A percentile compares a stretch with the other conserved stretches of the same genome.
Evolutionary conservation across 2,329 filamentous ascomycete genomes (phyloP).

Genomic region (Colletotrichum lupini): DNA sequence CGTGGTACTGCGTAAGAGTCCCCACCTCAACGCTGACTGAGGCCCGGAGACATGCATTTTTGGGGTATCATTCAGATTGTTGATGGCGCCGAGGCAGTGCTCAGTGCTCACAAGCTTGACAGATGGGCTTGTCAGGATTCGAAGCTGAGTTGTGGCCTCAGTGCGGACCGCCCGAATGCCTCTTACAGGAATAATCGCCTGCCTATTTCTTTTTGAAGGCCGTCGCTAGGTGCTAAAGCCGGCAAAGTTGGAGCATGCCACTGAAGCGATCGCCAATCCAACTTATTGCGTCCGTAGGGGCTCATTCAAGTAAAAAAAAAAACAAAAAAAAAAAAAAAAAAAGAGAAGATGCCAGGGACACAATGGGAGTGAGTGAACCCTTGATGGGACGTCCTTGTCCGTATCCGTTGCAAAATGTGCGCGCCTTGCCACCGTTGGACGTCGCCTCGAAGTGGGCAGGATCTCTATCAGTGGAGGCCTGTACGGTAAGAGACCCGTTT

Average conservation of each 20-base stretch:
- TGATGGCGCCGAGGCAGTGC: background rate
- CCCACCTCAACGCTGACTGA: background rate
- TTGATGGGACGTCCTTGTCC: background rate
- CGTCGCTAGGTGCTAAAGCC: background rate
- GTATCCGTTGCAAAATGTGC: background rate
- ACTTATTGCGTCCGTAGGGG: background rate
- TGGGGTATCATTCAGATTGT: background rate
- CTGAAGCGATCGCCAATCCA: background rate
- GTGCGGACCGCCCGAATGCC: background rate
- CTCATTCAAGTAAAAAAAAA: background rate
- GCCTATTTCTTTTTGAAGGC: background rate
- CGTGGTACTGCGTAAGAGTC: background rate
- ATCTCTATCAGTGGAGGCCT: background rate
- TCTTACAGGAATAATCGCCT: background rate
- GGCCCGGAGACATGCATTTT: background rate
- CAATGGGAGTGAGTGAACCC: background rate
- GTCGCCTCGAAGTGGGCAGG: background rate
- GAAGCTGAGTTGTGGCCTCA: background rate
- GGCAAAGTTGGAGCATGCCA: background rate
- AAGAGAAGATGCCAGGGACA: background rate
- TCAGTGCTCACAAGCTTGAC: conserved; percentile 4
- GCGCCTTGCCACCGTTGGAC: background rate
- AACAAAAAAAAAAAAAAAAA: background rate
- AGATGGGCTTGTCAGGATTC: background rate
- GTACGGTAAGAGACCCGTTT: conserved; percentile 13